Conservation (phyloP, 371 early-diverging fungal genomes). For the Choanephora cucurbitarum region DNA sequence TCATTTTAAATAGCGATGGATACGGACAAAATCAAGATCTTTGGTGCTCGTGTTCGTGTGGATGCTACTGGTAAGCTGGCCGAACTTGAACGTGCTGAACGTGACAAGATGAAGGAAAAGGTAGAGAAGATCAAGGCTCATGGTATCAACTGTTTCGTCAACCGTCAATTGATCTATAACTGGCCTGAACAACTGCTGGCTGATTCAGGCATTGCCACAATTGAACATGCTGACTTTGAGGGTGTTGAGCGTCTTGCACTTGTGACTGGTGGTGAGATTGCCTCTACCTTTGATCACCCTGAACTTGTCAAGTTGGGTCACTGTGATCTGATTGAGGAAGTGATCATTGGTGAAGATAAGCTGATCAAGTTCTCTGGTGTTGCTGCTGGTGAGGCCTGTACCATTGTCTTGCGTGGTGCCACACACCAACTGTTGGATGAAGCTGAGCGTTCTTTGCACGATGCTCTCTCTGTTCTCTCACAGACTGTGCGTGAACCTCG, state of each 20-base stretch:
- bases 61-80: constrained; percentile 97
- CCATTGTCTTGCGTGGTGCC: constrained; percentile 97
- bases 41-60: constrained; percentile 98
- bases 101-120: constrained; percentile 98
- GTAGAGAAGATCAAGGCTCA: constrained; percentile 97
- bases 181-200: constrained; percentile 99
- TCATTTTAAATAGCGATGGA: constrained; percentile 84
- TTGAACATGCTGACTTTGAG: constrained; percentile 99
- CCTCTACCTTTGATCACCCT: constrained; percentile 98
- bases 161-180: constrained; percentile 99
- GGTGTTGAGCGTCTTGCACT: constrained; percentile 98
- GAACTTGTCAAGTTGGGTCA: constrained; percentile 93
- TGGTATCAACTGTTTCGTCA: constrained; percentile 99
- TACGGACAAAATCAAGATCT: constrained; percentile 99
- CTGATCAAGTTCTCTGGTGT: constrained; percentile 98
- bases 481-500: constrained; percentile 96
- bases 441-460: constrained; percentile 99
- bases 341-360: constrained; percentile 97
- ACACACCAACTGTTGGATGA: constrained; percentile 98
- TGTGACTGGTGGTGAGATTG: constrained; percentile 98
- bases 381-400: constrained; percentile 97
- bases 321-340: constrained; percentile 96
- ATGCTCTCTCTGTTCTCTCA: constrained; percentile 97
- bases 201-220: constrained; percentile 94
- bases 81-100: constrained; percentile 98